phyloP scores from a whole-genome alignment of 345 rosid genomes.

The Syzygium aqueum region DNA sequence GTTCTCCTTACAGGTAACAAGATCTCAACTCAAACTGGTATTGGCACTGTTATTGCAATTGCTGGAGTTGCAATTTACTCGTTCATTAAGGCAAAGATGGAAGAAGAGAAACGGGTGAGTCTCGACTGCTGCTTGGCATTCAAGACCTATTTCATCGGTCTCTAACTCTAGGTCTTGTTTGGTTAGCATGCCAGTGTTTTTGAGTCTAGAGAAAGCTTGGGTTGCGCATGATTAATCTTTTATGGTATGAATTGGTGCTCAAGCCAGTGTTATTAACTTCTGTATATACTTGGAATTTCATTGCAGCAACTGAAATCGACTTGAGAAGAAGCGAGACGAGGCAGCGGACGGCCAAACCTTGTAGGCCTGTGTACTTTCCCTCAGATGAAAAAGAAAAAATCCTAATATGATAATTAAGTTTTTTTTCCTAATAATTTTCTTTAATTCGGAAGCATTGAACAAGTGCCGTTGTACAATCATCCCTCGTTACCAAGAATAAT shows the following conservation, averaged over 20 bases:
- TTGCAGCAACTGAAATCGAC: constrained; percentile 51
- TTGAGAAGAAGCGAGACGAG: constrained; percentile 15
- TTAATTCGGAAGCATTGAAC: constrained; percentile 9
- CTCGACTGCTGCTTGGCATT: background rate
- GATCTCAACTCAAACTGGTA: constrained; percentile 86
- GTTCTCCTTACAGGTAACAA: constrained; percentile 54
- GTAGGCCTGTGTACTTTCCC: background rate
- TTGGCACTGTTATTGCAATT: constrained; percentile 82
- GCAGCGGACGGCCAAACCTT: background rate
- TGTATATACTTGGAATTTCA: background rate
- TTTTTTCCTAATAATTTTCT: constrained; percentile 10
- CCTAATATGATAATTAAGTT: constrained; percentile 6
- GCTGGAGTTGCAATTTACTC: constrained; percentile 88
- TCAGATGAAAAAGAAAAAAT: background rate
- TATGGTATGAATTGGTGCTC: background rate
- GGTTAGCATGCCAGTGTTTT: background rate
- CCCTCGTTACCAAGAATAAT: constrained; percentile 21
- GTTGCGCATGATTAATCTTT: background rate
- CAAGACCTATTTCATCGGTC: background rate
- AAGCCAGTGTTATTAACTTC: background rate
- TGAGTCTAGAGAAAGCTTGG: background rate
- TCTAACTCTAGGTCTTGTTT: background rate
- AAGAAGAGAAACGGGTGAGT: constrained; percentile 87
- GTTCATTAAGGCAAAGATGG: constrained; percentile 77
- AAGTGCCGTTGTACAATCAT: constrained; percentile 15